A percentile compares a stretch with the other conserved stretches of the same genome.
Evolutionary conservation across 768 basidiomycete species (phyloP).

Genomic region (Saitozyma podzolica): DNA sequence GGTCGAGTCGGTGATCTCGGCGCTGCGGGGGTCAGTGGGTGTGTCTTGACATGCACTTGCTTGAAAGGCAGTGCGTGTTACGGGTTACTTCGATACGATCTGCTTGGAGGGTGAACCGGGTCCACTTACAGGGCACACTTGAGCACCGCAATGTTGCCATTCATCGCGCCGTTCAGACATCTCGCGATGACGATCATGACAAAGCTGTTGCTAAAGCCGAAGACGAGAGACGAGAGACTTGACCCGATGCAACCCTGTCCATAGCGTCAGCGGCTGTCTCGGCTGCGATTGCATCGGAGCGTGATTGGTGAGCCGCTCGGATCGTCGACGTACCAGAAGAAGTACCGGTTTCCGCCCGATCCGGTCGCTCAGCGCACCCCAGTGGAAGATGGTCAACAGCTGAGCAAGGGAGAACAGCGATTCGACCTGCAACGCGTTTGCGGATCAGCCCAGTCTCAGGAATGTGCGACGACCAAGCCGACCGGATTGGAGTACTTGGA

Average conservation of each 20-base stretch:
- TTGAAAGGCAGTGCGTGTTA: neutral
- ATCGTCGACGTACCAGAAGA: constrained; percentile 26
- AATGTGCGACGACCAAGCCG: neutral
- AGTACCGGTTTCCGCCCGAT: constrained; percentile 40
- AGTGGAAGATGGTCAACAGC: constrained; percentile 41
- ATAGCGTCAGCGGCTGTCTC: constrained; percentile 11
- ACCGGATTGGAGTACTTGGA: neutral
- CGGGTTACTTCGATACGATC: neutral
- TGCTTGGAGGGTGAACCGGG: neutral
- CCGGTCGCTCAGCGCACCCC: constrained; percentile 36
- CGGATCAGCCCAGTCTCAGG: neutral
- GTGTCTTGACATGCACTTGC: neutral
- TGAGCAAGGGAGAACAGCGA: constrained; percentile 39
- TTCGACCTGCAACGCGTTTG: constrained; percentile 26
- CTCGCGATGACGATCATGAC: constrained; percentile 30
- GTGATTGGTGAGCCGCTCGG: no score
- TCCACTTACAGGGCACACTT: constrained; percentile 38
- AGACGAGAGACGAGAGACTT: constrained; percentile 31
- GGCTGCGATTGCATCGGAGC: neutral
- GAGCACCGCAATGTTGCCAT: constrained; percentile 41
- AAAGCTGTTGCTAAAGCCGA: constrained; percentile 37
- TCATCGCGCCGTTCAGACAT: constrained; percentile 31
- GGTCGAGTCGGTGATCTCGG: constrained; percentile 40
- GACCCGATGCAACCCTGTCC: constrained; percentile 36
- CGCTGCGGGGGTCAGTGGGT: constrained; percentile 18